Base-by-base conservation (phyloP, 2,329 filamentous ascomycete genomes). In the Diaporthe velutina region DNA sequence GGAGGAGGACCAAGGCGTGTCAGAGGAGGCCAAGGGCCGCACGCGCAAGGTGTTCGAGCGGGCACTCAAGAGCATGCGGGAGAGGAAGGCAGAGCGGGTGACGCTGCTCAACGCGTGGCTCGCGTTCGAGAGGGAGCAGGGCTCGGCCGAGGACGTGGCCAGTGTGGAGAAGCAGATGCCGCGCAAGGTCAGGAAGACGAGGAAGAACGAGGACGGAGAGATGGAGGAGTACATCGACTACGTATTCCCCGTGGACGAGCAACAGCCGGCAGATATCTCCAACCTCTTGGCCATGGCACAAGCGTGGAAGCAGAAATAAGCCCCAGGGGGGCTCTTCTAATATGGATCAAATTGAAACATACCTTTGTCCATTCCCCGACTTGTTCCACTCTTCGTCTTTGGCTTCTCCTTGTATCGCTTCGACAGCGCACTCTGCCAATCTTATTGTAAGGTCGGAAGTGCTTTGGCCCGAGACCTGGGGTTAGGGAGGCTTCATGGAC, bases 191-290 rank as follows among this genome's bases (percentile, higher is more conserved):
- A 98, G 98, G 92, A 96, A 97, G 89, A 90, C 95, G 81, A 93
- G 97, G 83, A 95, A 92, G 89, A 85, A 98, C 83, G 96, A 98
- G 82, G 96, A 98, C 84, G 96, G 97, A 83, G 93, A 91, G 50
- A 98, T 95, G 86, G 95, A 99, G 88, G 97, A 99, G 86, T 98
- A 98, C 84, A 91, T 97, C 85, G 97, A 98, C 83, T 98, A 98
- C 80, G 91, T 99, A 45, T 99, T 99, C 91, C 97, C 97, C 0
- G 95, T 95, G 6, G 97, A 98, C 86, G 96, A 98, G 83, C 91
- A 95, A 85, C 93, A 95, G 82, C 93, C 93, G 73, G 93, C 93
- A 78, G 96, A 94, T 80, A 86, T 98, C 83, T 94, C 94, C 70
- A 95, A 94, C 82, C 88, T 98, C 83, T 86, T 98, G 85, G 93